phyloP scores from a whole-genome alignment of 106 monocot species.

The Dioscorea alata region DNA sequence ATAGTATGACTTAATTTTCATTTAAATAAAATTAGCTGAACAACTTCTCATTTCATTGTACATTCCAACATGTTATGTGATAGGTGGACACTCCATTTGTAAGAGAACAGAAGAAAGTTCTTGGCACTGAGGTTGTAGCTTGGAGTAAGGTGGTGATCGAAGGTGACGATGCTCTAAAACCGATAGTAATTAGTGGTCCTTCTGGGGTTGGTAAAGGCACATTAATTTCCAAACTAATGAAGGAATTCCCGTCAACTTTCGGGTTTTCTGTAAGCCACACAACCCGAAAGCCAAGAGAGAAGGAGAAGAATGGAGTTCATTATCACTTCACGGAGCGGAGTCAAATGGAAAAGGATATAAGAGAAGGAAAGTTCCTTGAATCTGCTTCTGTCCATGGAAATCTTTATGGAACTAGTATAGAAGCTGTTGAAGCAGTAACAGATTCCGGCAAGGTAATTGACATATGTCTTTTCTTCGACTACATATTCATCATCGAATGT shows the following conservation, averaged over 20 bases:
- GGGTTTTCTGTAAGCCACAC: conserved; percentile 99
- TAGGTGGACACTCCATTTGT: conserved; percentile 87
- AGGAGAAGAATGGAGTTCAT: conserved; percentile 75
- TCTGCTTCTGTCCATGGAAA: conserved; percentile 87
- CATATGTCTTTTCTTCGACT: too few relatives aligned
- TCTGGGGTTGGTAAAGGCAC: conserved; percentile 98
- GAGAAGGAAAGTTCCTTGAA: conserved; percentile 88
- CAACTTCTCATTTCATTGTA: neutral
- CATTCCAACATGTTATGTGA: conserved; percentile 1
- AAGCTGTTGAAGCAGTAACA: conserved; percentile 83
- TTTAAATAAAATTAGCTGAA: neutral
- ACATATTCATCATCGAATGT: neutral
- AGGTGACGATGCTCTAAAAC: conserved; percentile 35
- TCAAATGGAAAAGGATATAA: conserved; percentile 82
- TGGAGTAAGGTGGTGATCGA: conserved; percentile 76
- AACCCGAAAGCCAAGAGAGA: conserved; percentile 79
- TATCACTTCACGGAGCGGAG: conserved; percentile 77
- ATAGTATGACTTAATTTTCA: neutral
- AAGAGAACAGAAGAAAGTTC: conserved; percentile 50
- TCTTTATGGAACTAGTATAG: conserved; percentile 94
- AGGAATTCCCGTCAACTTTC: conserved; percentile 77
- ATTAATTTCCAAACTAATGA: conserved; percentile 76
- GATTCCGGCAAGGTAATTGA: conserved; percentile 68
- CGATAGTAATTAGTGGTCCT: conserved; percentile 87
- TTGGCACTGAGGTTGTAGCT: conserved; percentile 71